Conservation (phyloP, 495 filamentous ascomycete genomes). For the Parachaetomium inaequale region DNA sequence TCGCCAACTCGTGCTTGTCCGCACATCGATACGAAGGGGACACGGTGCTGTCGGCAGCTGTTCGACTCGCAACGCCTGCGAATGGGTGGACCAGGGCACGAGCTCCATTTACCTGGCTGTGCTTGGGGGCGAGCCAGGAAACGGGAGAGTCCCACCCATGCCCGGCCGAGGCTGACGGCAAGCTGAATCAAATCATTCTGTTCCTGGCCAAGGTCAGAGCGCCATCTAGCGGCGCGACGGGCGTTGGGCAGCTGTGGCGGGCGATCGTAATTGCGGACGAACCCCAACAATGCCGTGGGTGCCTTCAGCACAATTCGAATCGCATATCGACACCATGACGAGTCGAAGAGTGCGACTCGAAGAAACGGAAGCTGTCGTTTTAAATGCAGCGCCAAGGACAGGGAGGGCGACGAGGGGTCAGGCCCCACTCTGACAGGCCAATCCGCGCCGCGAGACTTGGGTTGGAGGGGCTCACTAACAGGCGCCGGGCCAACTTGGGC, state of each 20-base stretch:
- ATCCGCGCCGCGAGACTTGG: slow-evolving; percentile 6
- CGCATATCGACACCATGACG: neutral
- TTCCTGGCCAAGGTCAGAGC: slow-evolving; percentile 6
- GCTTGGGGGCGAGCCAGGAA: neutral
- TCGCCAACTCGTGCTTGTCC: neutral
- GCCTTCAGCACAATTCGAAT: neutral
- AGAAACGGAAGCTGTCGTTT: slow-evolving; percentile 11
- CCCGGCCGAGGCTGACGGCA: slow-evolving; percentile 5
- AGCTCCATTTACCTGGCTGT: neutral
- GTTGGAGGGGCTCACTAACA: slow-evolving; percentile 13
- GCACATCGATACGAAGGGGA: neutral
- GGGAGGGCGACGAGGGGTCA: slow-evolving; percentile 10
- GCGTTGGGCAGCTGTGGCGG: neutral
- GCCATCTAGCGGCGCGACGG: neutral
- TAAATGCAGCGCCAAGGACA: slow-evolving; percentile 16
- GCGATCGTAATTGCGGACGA: neutral
- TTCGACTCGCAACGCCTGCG: neutral
- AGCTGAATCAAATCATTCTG: slow-evolving; percentile 2
- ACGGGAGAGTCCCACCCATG: neutral
- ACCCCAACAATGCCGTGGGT: neutral
- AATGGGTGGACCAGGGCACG: neutral
- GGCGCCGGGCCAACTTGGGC: neutral
- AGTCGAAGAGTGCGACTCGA: neutral
- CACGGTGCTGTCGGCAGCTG: neutral
- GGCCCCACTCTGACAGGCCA: slow-evolving; percentile 13